Evolutionary conservation across 495 filamentous ascomycete genomes (phyloP).

Genomic region (Talaromyces nanjingensis): DNA sequence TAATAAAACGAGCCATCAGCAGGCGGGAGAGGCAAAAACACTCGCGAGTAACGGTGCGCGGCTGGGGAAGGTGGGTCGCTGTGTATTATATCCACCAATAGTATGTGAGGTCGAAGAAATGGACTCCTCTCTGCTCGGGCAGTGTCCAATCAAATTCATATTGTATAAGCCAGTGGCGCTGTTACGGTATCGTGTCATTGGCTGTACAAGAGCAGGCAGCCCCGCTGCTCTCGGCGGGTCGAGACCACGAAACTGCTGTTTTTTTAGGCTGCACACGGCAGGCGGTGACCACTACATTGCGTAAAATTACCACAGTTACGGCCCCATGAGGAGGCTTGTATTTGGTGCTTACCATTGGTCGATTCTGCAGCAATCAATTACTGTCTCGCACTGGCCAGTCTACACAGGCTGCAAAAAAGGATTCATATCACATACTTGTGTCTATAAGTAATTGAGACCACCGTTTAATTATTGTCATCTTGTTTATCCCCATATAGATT

Average conservation of each 20-base stretch:
- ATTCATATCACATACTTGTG: background rate
- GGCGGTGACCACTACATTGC: slow-evolving; percentile 1
- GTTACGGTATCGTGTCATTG: background rate
- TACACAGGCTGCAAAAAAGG: background rate
- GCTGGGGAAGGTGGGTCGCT: slow-evolving; percentile 1
- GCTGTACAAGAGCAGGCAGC: background rate
- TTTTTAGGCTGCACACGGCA: slow-evolving; percentile 6
- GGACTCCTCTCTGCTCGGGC: background rate
- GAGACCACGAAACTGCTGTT: slow-evolving; percentile 3
- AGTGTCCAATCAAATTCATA: background rate
- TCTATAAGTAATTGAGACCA: too few relatives aligned
- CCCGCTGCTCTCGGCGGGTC: background rate
- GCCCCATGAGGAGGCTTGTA: background rate
- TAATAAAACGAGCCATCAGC: background rate
- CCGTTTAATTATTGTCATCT: too few relatives aligned
- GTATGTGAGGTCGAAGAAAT: background rate
- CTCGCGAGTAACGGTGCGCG: background rate
- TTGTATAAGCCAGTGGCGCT: background rate
- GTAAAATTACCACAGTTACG: background rate
- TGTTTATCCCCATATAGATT: background rate
- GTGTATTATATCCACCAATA: background rate
- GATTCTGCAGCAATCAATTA: background rate
- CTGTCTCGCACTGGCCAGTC: background rate
- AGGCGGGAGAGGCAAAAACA: slow-evolving; percentile 24
- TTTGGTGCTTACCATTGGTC: background rate